Base-by-base conservation (phyloP, 805 yeast species). In the Candida koratica region DNA sequence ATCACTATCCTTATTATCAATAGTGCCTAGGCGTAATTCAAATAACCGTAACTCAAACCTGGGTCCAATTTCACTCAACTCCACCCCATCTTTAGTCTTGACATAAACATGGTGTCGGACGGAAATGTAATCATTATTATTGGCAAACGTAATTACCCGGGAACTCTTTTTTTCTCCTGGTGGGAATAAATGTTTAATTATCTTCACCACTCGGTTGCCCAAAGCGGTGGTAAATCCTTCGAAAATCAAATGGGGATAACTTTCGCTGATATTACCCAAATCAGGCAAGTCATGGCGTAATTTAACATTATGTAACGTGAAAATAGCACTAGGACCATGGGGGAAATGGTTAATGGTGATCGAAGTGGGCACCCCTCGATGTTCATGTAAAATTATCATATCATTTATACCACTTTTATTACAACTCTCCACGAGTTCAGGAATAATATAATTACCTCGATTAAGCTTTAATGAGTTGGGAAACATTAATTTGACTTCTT, bases 61-160 rank as follows among this genome's bases (percentile, higher is more conserved):
- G n/a, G 99, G 99, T 0, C 99, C 99, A 24, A 93, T 84, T 58
- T 93, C 99, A 40, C 96, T 89, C 38, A 93, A 62, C 57, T 93
- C 97, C 2, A 88, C 96, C 23, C 79, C 73, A 44, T 88, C 96
- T 48, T 82, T 81, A 0, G 96, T 87, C 55, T 78, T 81, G 4
- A 88, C 96, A 56, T 84, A 93, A 1, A 93, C 83, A 56, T 93
- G 99, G 54, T 93, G 98, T 60, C 99, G 76, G 4, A 93, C 97
- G 43, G 88, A 78, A 42, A 93, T 90, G 54, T 79, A 93, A 62
- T 93, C 99, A 32, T 87, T 95, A 37, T 77, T 74, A 57, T 93
- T 93, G 28, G 84, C 79, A 64, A 93, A 93, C 2, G 96, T 84
- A 34, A 93, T 81, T n/a, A 93, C 96, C 48, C 99, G 68, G 6